These are phyloP conservation scores for Macrophomina phaseolina DNA, from an alignment of 2,329 filamentous ascomycete species.

Conservation along the genomic window DNA sequence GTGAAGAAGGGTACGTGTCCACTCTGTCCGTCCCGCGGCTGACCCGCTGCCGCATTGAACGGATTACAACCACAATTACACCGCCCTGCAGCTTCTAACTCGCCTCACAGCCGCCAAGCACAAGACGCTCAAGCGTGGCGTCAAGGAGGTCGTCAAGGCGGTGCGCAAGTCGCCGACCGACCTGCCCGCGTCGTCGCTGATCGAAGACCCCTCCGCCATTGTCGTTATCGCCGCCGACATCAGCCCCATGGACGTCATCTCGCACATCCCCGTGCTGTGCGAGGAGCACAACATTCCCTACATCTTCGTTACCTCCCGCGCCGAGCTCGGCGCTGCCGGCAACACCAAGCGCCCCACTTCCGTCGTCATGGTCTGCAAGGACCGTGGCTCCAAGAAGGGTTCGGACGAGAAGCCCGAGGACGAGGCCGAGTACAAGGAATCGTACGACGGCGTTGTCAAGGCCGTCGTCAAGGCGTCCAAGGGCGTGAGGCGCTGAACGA, in stretches of 20 bases:
- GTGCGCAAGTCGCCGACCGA: constrained; percentile 86
- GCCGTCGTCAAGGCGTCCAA: constrained; percentile 64
- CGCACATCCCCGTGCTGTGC: constrained; percentile 95
- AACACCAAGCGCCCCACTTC: constrained; percentile 96
- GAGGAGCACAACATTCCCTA: constrained; percentile 98
- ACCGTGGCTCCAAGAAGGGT: constrained; percentile 56
- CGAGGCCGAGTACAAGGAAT: constrained; percentile 55
- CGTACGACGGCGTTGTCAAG: constrained; percentile 63
- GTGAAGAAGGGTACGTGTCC: constrained; percentile 63
- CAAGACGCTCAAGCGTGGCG: constrained; percentile 94
- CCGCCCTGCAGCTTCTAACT: constrained; percentile 27
- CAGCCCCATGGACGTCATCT: constrained; percentile 98
- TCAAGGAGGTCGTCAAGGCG: constrained; percentile 98
- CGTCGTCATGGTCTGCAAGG: constrained; percentile 81
- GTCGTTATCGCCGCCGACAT: constrained; percentile 97
- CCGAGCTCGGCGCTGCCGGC: constrained; percentile 90
- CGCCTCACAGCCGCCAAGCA: constrained; percentile 78
- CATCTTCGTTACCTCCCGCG: constrained; percentile 90
- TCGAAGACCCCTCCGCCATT: constrained; percentile 68
- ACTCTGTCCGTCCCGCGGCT: constrained; percentile 29
- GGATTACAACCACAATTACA: neutral
- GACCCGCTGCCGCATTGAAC: neutral
- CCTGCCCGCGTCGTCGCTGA: constrained; percentile 62
- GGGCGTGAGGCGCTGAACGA: constrained; percentile 57
- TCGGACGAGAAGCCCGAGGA: constrained; percentile 55